A percentile compares a stretch with the other conserved stretches of the same genome.
These are phyloP conservation scores for Cordyceps fumosorosea DNA, from an alignment of 2,329 filamentous ascomycete species.

Conservation along the genomic window DNA sequence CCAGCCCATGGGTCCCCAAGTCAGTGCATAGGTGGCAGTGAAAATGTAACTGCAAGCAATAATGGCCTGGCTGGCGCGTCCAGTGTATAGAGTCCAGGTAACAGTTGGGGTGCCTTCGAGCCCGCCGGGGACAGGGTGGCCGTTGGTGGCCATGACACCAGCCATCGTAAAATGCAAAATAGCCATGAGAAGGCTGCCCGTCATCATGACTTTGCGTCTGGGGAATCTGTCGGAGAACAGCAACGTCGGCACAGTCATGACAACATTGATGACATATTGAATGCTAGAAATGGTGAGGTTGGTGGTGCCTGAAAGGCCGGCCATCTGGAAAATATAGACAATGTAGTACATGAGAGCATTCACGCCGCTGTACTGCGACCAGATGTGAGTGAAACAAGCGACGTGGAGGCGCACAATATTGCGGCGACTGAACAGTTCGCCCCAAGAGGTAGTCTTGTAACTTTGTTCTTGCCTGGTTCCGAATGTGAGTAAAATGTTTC, in stretches of 20 bases:
- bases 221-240: slow-evolving; percentile 47
- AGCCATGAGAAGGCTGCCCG: slow-evolving; percentile 57
- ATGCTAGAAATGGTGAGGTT: slow-evolving; percentile 44
- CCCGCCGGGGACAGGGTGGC: slow-evolving; percentile 31
- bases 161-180: slow-evolving; percentile 46
- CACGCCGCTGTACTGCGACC: slow-evolving; percentile 42
- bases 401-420: slow-evolving; percentile 41
- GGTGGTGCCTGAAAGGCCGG: slow-evolving; percentile 28
- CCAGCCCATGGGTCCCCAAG: slow-evolving; percentile 39
- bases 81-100: slow-evolving; percentile 14
- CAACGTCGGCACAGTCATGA: slow-evolving; percentile 41
- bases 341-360: slow-evolving; percentile 52
- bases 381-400: slow-evolving; percentile 41
- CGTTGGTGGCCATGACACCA: slow-evolving; percentile 39
- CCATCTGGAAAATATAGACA: slow-evolving; percentile 24
- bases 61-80: slow-evolving; percentile 52
- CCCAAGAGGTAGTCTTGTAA: slow-evolving; percentile 18
- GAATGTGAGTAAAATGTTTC: background rate
- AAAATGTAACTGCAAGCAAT: slow-evolving; percentile 57
- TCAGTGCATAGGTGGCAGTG: slow-evolving; percentile 39
- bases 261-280: slow-evolving; percentile 45
- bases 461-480: slow-evolving; percentile 9
- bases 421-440: slow-evolving; percentile 33
- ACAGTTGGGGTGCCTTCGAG: slow-evolving; percentile 35
- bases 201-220: slow-evolving; percentile 54